Percentiles rank a stretch among this genome's conserved stretches.
phyloP scores from a whole-genome alignment of 1,284 basidiomycete species.

The Moniliophthora roreri region DNA sequence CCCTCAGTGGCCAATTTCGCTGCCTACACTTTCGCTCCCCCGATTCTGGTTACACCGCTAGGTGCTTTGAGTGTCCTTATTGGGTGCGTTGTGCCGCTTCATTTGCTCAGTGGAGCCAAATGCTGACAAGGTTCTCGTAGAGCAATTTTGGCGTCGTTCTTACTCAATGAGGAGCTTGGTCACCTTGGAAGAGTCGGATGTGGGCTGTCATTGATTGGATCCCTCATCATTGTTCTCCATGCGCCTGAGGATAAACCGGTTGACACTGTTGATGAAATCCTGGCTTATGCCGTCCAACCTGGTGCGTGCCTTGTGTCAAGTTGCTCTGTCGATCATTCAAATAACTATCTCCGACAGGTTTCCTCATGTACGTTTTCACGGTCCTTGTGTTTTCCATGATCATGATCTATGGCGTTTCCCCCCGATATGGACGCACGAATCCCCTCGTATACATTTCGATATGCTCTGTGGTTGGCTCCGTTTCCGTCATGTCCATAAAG shows the following conservation, averaged over 20 bases:
- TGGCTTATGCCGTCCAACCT: slow-evolving; percentile 87
- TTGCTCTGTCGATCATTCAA: not conserved
- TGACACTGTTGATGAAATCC: slow-evolving; percentile 92
- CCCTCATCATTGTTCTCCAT: slow-evolving; percentile 94
- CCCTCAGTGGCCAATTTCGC: slow-evolving; percentile 94
- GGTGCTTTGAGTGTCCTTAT: slow-evolving; percentile 97
- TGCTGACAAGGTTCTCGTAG: slow-evolving; percentile 40
- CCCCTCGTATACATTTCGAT: slow-evolving; percentile 95
- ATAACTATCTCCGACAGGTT: slow-evolving; percentile 51
- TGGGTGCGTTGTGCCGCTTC: slow-evolving; percentile 57
- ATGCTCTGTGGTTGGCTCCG: slow-evolving; percentile 82
- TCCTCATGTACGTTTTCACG: slow-evolving; percentile 86
- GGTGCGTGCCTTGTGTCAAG: slow-evolving; percentile 48
- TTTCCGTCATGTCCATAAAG: slow-evolving; percentile 85
- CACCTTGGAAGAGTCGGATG: slow-evolving; percentile 93
- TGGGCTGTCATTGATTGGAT: slow-evolving; percentile 88
- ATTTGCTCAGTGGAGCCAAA: slow-evolving; percentile 5
- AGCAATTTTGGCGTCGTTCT: slow-evolving; percentile 89
- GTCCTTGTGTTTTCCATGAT: slow-evolving; percentile 81
- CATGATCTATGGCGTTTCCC: slow-evolving; percentile 88
- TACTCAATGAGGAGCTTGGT: slow-evolving; percentile 93
- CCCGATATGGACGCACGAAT: slow-evolving; percentile 85
- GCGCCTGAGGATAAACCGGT: slow-evolving; percentile 96
- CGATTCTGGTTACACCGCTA: slow-evolving; percentile 94
- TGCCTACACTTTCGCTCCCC: slow-evolving; percentile 97